phyloP scores from a whole-genome alignment of 257 asterid species.

The Verbascum thapsus region DNA sequence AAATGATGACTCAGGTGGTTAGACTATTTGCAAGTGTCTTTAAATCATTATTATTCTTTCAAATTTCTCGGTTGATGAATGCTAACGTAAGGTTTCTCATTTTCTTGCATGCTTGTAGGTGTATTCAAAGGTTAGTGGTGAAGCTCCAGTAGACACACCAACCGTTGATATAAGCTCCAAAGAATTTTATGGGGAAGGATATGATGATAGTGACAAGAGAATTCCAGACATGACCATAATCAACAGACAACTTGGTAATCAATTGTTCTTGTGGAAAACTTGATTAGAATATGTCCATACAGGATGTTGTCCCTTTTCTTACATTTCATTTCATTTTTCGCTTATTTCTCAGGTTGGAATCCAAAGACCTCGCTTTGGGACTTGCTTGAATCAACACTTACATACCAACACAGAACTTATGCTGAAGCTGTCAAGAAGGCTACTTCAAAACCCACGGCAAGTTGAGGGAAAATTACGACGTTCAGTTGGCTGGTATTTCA shows the following conservation, averaged over 20 bases:
- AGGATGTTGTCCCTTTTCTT: background rate
- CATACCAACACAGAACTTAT: constrained; percentile 78
- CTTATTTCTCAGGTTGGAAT: constrained; percentile 54
- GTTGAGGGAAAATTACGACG: constrained; percentile 29
- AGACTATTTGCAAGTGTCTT: constrained; percentile 7
- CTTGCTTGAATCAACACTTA: constrained; percentile 76
- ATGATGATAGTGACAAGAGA: constrained; percentile 95
- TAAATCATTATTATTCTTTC: background rate
- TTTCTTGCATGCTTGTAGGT: constrained; percentile 48
- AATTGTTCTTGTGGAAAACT: background rate
- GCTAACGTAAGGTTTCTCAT: background rate
- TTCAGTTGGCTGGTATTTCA: constrained; percentile 18
- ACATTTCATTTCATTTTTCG: constrained; percentile 5
- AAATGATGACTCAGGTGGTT: constrained; percentile 90
- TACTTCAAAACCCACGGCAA: constrained; percentile 58
- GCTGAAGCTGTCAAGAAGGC: constrained; percentile 76
- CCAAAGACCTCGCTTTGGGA: constrained; percentile 85
- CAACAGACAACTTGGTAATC: constrained; percentile 82
- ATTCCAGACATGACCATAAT: constrained; percentile 97
- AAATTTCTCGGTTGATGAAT: background rate
- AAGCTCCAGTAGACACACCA: constrained; percentile 61
- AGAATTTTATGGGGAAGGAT: constrained; percentile 95
- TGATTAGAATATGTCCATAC: no score
- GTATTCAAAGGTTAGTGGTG: constrained; percentile 84
- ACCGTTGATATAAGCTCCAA: constrained; percentile 83